Base-by-base conservation (phyloP, 352 stramenopile species). In the Phytophthora fragariaefolia region DNA sequence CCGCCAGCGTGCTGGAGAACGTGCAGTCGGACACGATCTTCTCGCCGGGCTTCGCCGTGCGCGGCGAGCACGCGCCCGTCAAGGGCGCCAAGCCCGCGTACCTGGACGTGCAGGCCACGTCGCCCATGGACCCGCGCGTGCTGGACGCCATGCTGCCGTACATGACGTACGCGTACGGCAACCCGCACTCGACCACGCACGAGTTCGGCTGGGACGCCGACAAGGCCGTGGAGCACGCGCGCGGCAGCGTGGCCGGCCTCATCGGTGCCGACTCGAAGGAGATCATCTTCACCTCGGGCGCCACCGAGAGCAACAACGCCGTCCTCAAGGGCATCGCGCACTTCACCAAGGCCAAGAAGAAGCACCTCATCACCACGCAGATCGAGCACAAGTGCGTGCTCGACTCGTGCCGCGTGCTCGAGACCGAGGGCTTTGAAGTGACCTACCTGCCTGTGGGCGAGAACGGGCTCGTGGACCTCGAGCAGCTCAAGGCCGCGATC, bases 361-460 rank as follows among this genome's bases (percentile, higher is more conserved):
- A 98, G 66, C 98, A 99, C 80, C 90, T 99, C 26, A 98, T 99
- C 70, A 99, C 98, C 5, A 99, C 97, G 6, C 97, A 99, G 83
- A 96, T 94, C 61, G 89, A 98, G 78, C 93, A 98, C 89, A 97
- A 97, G 81, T 99, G 97, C 76, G 98, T 99, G 24, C 79, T 99
- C 38, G 98, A 99, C 76, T 99, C 92, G 52, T 99, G 98, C 79
- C 91, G 98, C 36, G 92, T 87, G 63, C 81, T 99, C 42, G 97
- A 99, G 80, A 79, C 87, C 45, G 96, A 99, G 64, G 98, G 98
- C 52, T 99, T 98, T 67, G 96, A 99, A 20, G 91, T 99, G 0
- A 99, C 97, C 12, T 99, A 99, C 76, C 74, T 99, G 18, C 97
- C 97, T 1, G 88, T 95, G 23, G 55, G 81, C 8, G 77, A 75